Conservation (phyloP, 306 rosid genomes). For the Urtica urens region DNA sequence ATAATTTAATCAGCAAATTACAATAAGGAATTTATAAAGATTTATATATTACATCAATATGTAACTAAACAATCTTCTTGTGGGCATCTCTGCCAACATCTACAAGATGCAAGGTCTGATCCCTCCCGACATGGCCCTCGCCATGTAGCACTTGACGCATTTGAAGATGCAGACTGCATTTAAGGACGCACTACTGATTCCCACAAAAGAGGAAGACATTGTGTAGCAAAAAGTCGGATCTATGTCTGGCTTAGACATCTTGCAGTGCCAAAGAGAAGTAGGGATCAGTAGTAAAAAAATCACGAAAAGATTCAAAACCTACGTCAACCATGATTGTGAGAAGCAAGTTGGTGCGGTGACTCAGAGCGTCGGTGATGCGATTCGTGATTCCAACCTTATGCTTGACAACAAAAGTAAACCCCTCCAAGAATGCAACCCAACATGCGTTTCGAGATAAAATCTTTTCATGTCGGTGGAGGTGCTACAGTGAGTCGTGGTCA, state of each 20-base stretch:
- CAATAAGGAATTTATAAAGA: too few relatives aligned
- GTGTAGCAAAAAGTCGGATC: background rate
- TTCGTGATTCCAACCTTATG: background rate
- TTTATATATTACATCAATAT: too few relatives aligned
- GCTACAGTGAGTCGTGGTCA: background rate
- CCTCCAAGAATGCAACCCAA: background rate
- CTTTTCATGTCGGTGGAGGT: background rate
- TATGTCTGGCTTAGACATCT: background rate
- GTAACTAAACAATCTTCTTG: too few relatives aligned
- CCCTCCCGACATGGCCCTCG: too few relatives aligned
- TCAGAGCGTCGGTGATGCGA: background rate
- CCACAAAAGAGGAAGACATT: background rate
- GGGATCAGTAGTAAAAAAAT: too few relatives aligned
- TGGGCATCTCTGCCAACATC: too few relatives aligned
- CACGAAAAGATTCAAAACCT: too few relatives aligned
- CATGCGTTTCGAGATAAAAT: background rate
- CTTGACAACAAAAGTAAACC: background rate
- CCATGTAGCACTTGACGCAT: background rate
- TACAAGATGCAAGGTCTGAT: too few relatives aligned
- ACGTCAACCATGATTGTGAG: too few relatives aligned
- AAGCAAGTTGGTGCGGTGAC: too few relatives aligned
- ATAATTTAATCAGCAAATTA: too few relatives aligned
- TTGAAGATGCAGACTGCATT: background rate
- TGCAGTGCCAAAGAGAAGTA: background rate
- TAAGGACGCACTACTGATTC: background rate